A percentile compares a stretch with the other conserved stretches of the same genome.
phyloP scores from a whole-genome alignment of 164 flowering plant genomes.

The Pachysandra terminalis region DNA sequence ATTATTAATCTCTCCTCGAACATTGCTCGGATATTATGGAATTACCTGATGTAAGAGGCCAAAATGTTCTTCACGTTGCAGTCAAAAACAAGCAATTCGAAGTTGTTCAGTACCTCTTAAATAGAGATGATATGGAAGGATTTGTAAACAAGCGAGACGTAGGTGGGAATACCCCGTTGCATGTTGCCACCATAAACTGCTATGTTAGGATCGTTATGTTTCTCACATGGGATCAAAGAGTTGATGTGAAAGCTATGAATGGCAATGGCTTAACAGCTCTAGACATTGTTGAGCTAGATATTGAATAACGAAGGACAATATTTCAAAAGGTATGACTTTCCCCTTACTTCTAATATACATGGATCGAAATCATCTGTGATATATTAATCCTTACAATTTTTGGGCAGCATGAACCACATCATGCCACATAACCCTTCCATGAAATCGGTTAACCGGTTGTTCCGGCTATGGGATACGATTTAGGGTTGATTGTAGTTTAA shows the following conservation, averaged over 20 bases:
- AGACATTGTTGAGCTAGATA: slow-evolving; percentile 1
- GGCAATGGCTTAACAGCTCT: slow-evolving; percentile 4
- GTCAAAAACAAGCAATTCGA: not conserved
- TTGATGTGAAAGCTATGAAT: not conserved
- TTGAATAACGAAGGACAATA: no score
- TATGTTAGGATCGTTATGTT: not conserved
- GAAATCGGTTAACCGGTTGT: no score
- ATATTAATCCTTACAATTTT: no score
- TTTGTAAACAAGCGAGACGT: slow-evolving; percentile 3
- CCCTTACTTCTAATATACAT: no score
- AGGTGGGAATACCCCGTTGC: slow-evolving; percentile 10
- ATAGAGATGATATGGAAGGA: not conserved
- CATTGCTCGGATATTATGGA: slow-evolving; percentile 4
- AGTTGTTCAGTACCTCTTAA: not conserved
- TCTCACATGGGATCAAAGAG: not conserved
- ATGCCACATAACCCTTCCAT: no score
- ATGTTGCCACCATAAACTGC: slow-evolving; percentile 3
- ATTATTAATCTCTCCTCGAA: not conserved
- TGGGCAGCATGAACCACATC: no score
- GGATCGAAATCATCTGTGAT: no score
- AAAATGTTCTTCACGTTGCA: slow-evolving; percentile 13
- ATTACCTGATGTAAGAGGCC: not conserved
- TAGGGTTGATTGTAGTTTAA: no score
- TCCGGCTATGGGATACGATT: no score
- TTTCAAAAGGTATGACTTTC: no score